Conservation (phyloP, 306 rosid genomes). For the Ormosia semicastrata region DNA sequence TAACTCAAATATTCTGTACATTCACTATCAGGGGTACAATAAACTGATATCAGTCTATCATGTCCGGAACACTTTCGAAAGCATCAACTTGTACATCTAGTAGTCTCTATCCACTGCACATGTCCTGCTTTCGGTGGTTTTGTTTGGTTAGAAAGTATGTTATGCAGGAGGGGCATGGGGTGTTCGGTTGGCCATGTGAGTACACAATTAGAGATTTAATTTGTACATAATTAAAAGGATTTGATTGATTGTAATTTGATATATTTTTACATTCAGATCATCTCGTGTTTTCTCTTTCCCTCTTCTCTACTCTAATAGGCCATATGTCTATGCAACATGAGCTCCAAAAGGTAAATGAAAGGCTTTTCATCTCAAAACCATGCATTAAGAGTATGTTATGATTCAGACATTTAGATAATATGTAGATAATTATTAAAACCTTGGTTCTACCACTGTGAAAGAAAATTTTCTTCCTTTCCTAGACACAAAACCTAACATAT, state of each 20-base stretch:
- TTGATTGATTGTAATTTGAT: too few relatives aligned
- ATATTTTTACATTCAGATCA: too few relatives aligned
- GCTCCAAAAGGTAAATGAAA: neutral
- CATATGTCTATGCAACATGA: neutral
- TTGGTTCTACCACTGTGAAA: too few relatives aligned
- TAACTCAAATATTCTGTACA: neutral
- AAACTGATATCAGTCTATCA: neutral
- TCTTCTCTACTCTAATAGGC: too few relatives aligned
- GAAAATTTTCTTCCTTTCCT: too few relatives aligned
- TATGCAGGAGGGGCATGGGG: neutral
- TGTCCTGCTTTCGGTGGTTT: conserved; percentile 23
- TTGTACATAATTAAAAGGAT: too few relatives aligned
- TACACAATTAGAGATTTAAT: too few relatives aligned
- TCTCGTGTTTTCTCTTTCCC: too few relatives aligned
- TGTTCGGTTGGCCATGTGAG: neutral
- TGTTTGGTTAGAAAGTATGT: conserved; percentile 1
- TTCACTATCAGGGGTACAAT: neutral
- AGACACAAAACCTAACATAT: too few relatives aligned
- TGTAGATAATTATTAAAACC: too few relatives aligned
- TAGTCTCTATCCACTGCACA: neutral
- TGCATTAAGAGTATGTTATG: neutral
- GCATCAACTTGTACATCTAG: neutral
- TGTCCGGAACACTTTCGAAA: neutral
- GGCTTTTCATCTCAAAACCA: neutral
- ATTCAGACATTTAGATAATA: too few relatives aligned